A percentile compares a stretch with the other conserved stretches of the same genome.
These are phyloP conservation scores for Zygosaccharomyces pseudobailii DNA, from an alignment of 1,139 yeast species.

Conservation along the genomic window DNA sequence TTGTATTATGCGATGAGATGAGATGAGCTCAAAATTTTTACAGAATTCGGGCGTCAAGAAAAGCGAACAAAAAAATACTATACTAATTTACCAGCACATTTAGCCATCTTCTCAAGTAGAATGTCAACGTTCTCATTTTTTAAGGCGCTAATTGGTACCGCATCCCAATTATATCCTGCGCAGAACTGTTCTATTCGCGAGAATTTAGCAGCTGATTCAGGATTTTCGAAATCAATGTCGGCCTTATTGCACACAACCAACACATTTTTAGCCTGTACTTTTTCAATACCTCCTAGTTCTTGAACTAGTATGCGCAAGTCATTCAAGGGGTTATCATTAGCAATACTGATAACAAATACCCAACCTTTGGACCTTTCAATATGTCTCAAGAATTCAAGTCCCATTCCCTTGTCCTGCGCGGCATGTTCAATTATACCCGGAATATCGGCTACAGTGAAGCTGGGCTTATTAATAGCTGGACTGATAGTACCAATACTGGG, in stretches of 20 bases:
- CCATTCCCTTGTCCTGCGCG: slow-evolving; percentile 80
- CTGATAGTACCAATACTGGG: slow-evolving; percentile 89
- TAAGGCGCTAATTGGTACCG: slow-evolving; percentile 81
- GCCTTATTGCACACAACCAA: slow-evolving; percentile 90
- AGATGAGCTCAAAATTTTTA: slow-evolving; percentile 8
- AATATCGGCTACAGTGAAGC: slow-evolving; percentile 93
- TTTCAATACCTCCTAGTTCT: slow-evolving; percentile 68
- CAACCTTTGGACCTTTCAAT: slow-evolving; percentile 87
- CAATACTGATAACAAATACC: slow-evolving; percentile 80
- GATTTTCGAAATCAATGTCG: slow-evolving; percentile 49
- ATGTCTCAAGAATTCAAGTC: slow-evolving; percentile 85
- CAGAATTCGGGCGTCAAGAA: neutral
- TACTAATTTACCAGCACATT: slow-evolving; percentile 16
- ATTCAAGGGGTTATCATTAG: slow-evolving; percentile 51
- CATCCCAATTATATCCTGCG: slow-evolving; percentile 50
- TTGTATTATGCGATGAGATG: neutral
- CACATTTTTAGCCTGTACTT: slow-evolving; percentile 46
- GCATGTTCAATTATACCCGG: slow-evolving; percentile 96
- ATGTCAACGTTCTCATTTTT: slow-evolving; percentile 65
- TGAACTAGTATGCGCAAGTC: slow-evolving; percentile 58
- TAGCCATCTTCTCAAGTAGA: slow-evolving; percentile 60
- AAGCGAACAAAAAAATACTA: neutral
- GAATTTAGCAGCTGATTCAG: slow-evolving; percentile 43
- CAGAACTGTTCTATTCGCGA: slow-evolving; percentile 42
- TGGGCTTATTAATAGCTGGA: slow-evolving; percentile 58